phyloP scores from a whole-genome alignment of 2,329 filamentous ascomycete species.

The Cryoendolithus antarcticus region DNA sequence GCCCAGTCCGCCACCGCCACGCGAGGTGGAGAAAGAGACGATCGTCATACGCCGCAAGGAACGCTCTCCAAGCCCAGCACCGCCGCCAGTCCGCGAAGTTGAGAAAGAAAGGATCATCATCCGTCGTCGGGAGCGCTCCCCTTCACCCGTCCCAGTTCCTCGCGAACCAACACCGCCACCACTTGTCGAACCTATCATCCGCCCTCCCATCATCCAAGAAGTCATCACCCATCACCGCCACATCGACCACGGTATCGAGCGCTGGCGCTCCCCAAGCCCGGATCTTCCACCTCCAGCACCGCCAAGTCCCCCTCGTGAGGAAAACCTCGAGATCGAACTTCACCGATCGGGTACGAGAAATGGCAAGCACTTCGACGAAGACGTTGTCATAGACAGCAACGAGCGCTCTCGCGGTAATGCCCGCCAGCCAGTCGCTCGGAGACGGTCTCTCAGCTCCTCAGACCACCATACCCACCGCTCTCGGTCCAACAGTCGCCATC shows the following conservation, averaged over 20 bases:
- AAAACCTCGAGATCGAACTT: constrained; percentile 44
- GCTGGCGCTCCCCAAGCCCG: constrained; percentile 34
- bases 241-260: constrained; percentile 59
- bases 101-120: constrained; percentile 35
- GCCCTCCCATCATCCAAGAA: constrained; percentile 74
- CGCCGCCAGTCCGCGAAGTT: constrained; percentile 19
- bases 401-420: constrained; percentile 22
- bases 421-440: constrained; percentile 26
- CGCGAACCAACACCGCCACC: constrained; percentile 26
- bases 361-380: constrained; percentile 46
- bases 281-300: constrained; percentile 24
- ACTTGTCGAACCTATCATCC: constrained; percentile 53
- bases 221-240: constrained; percentile 81
- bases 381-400: constrained; percentile 44
- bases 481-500: constrained; percentile 8
- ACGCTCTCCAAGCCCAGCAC: no score
- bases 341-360: constrained; percentile 36
- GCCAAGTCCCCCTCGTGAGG: constrained; percentile 42
- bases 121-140: constrained; percentile 29
- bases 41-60: no score
- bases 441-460: constrained; percentile 12
- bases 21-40: no score
- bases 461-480: constrained; percentile 25
- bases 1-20: constrained; percentile 18
- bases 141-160: constrained; percentile 17